phyloP scores from a whole-genome alignment of 805 yeast species.

The Kazachstania africana region DNA sequence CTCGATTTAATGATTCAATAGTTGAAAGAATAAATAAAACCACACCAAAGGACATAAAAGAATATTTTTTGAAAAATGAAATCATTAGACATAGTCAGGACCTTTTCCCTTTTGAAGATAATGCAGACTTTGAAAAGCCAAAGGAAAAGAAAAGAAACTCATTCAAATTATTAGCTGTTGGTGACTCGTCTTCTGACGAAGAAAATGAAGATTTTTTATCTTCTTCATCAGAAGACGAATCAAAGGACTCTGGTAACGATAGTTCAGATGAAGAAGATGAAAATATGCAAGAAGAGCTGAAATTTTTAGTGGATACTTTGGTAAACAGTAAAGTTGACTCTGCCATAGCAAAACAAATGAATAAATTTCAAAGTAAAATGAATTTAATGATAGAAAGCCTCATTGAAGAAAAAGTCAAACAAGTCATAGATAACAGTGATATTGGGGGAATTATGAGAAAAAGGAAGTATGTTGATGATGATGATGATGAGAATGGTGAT shows the following conservation, averaged over 20 bases:
- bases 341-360: conserved; percentile 10
- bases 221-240: too few species aligned
- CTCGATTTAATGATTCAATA: conserved; percentile 14
- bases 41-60: conserved; percentile 12
- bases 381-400: conserved; percentile 8
- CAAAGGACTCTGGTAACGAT: too few species aligned
- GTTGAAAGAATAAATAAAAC: conserved; percentile 11
- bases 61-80: conserved; percentile 8
- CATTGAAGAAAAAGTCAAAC: conserved; percentile 10
- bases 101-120: neutral
- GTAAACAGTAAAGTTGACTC: conserved; percentile 15
- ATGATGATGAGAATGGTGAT: neutral
- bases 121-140: neutral
- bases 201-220: too few species aligned
- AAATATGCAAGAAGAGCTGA: conserved; percentile 18
- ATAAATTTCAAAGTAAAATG: conserved; percentile 8
- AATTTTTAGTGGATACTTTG: conserved; percentile 17
- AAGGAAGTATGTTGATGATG: too few species aligned
- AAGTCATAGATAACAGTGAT: too few species aligned
- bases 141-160: conserved; percentile 1
- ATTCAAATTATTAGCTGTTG: conserved; percentile 5
- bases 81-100: conserved; percentile 4
- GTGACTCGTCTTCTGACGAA: conserved; percentile 2
- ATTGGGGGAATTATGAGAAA: too few species aligned
- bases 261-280: conserved; percentile 7